Base-by-base conservation (phyloP, 2,329 filamentous ascomycete genomes). In the Thelonectria rubi region DNA sequence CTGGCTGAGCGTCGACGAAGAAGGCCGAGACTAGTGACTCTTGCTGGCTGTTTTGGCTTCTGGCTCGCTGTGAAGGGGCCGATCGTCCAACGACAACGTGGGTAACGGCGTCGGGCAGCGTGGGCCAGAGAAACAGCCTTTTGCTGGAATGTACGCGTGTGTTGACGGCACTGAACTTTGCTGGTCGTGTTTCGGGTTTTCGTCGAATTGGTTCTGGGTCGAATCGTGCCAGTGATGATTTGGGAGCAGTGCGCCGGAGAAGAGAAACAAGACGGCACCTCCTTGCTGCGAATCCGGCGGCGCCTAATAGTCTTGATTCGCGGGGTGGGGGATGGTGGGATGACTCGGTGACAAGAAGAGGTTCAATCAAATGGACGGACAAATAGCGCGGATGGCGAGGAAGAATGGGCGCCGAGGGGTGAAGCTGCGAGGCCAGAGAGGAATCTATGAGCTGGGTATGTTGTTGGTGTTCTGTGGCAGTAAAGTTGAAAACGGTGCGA, bases 21-120 rank as follows among this genome's bases (percentile, higher is more conserved):
- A 58, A 55, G 59, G 64, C 69, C 62, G 64, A 67, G 68, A 63
- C 70, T 74, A 73, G 66, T 62, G 64, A 72, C 66, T 61, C 55
- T 65, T 57, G 55, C 50, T 45, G 48, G 56, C 43, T 24, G 32
- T 34, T 56, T 58, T 42, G 47, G 55, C 55, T 62, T 51, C 58
- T 50, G 55, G 60, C 64, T 57, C 53, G 17, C 52, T 34, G 32
- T 51, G 50, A 55, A 58, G 53, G 50, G 42, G 56, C 57, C 39
- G 60, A 61, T 61, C 60, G 48, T 47, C 62, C 50, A 34, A 52
- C 63, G 55, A 68, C 67, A 62, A 67, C 61, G 67, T 68, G 65
- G 61, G 55, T 21, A 67, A 70, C 61, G 63, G 61, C 63, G 62
- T 62, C 61, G 58, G 60, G 63, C 65, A 64, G 61, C 59, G 66